Base-by-base conservation (phyloP, 805 yeast species). In the Sungouiella blattae region DNA sequence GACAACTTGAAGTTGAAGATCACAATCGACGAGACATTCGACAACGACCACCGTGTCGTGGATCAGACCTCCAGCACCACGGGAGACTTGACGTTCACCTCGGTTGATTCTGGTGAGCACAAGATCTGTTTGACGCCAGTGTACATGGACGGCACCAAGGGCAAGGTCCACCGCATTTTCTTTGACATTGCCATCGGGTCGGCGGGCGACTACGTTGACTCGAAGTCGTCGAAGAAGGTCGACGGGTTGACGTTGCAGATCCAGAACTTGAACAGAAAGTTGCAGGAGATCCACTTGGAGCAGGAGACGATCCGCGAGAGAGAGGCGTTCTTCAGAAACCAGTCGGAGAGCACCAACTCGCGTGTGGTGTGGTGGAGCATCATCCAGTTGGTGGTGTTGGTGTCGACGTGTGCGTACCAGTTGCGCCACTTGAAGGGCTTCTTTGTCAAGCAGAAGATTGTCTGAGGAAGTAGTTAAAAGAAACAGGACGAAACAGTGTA, bases 381-480 rank as follows among this genome's bases (percentile, higher is more conserved):
- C 32, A 54, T 84, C 30, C 96, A 88, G 64, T 55, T 85, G 30
- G 17, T 77, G 15, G 87, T 83, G 2, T 70, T 88, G 47, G 70
- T 75, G 7, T 75, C 68, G 11, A 79, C 89, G 6, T 84, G 96
- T 50, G 71, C 70, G 26, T 77, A 85, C 72, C 96, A 88, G 64
- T 62, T 88, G 57, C 71, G 72, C 36, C 88, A 84, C 52, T 73
- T 88, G 63, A 83, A 83, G 62, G 62, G 79, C 27, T 87, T 87
- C 75, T 87, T 87, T 57, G 81, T 86, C 41, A 87, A 87, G 64
- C 95, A 87, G 57, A 88, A 88, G 66, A 77, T 87, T 40, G 80
- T 87, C 13, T 86, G 67, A 60, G 17, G 22, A 15, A 24, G n/a
- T n/a, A n/a, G n/a, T 6, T 20, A 20, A 9, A 20, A 20, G 23